Evolutionary conservation across 306 rosid genomes (phyloP).

Genomic region (Betula pendula): DNA sequence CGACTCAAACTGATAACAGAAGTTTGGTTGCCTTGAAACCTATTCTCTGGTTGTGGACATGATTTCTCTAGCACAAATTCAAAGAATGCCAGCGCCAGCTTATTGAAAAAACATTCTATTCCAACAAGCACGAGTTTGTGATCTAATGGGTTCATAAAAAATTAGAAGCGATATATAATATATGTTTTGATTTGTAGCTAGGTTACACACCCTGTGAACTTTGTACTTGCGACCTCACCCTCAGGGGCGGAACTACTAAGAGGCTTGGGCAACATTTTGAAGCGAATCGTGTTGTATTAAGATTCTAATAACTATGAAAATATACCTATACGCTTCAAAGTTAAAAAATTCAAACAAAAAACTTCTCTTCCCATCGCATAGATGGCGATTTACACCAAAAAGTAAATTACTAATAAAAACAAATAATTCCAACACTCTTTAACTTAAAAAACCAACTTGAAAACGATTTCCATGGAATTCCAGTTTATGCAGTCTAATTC

Average conservation of each 20-base stretch:
- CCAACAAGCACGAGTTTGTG: slow-evolving; percentile 6
- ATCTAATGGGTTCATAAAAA: neutral
- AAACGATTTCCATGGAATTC: neutral
- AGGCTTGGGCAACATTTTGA: too few species aligned
- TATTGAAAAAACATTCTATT: neutral
- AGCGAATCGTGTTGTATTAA: too few species aligned
- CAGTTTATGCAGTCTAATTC: neutral
- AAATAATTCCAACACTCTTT: neutral
- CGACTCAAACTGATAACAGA: neutral
- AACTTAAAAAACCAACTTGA: neutral
- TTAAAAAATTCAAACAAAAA: neutral
- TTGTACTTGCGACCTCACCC: neutral
- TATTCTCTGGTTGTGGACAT: neutral
- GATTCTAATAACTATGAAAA: too few species aligned
- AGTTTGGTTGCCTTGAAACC: slow-evolving; percentile 11
- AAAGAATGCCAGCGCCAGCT: neutral
- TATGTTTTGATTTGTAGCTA: neutral
- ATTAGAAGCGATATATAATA: neutral
- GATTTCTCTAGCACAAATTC: neutral
- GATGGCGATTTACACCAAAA: neutral
- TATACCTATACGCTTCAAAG: too few species aligned
- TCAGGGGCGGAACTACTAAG: too few species aligned
- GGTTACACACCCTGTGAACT: neutral
- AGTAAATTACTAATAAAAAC: neutral
- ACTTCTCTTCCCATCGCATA: neutral